phyloP scores from a whole-genome alignment of 2,329 filamentous ascomycete species.

The Penicillium sp. region DNA sequence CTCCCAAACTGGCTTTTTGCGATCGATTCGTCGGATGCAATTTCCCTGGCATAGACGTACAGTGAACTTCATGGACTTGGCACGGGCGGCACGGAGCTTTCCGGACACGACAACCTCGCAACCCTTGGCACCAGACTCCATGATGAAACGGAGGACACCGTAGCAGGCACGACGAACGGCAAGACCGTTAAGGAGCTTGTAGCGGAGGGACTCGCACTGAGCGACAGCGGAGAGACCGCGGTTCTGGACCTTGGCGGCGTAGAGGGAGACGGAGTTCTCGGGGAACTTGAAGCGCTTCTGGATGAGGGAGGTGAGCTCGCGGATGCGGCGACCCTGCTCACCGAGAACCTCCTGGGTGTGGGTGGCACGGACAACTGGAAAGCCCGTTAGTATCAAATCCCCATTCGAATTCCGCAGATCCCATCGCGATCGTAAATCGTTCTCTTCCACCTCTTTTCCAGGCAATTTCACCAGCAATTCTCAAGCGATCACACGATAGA shows the following conservation, averaged over 20 bases:
- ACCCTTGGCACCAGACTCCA: constrained; percentile 99
- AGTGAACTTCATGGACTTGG: constrained; percentile 99
- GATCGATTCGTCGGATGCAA: neutral
- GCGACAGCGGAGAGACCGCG: constrained; percentile 99
- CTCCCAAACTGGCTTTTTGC: neutral
- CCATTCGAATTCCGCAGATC: constrained; percentile 5
- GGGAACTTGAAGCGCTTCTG: constrained; percentile 99
- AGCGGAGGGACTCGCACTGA: constrained; percentile 99
- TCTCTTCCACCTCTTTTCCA: constrained; percentile 5
- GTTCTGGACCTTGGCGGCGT: constrained; percentile 99
- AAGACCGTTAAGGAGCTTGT: constrained; percentile 99
- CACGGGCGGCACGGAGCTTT: constrained; percentile 97
- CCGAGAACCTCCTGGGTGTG: constrained; percentile 99
- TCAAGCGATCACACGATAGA: constrained; percentile 14
- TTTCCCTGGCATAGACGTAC: constrained; percentile 49
- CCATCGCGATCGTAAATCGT: neutral
- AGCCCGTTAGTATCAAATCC: constrained; percentile 30
- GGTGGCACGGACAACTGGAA: constrained; percentile 88
- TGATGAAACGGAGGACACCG: constrained; percentile 99
- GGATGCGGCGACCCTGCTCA: constrained; percentile 99
- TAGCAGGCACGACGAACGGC: constrained; percentile 99
- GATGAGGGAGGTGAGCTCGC: constrained; percentile 99
- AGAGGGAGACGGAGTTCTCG: constrained; percentile 99
- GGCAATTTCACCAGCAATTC: constrained; percentile 9
- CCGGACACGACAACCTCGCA: constrained; percentile 99